A percentile compares a stretch with the other conserved stretches of the same genome.
phyloP scores from a whole-genome alignment of 139 green algal genomes.

The Auxenochlorella pyrenoidosa region DNA sequence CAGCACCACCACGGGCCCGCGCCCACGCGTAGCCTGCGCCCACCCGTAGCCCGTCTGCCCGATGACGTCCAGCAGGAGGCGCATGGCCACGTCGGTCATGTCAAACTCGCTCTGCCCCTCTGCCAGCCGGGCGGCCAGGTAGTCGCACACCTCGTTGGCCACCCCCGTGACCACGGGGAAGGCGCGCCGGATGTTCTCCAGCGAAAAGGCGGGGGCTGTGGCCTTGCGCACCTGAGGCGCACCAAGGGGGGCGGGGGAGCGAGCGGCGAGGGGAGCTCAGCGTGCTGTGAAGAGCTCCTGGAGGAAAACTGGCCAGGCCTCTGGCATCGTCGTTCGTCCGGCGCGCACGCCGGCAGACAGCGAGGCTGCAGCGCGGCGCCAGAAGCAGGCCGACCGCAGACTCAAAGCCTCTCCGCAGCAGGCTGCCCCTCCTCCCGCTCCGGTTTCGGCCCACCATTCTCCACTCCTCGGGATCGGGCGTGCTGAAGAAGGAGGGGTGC shows the following conservation, averaged over 20 bases:
- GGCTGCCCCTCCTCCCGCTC: not conserved
- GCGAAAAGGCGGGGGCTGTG: conserved; percentile 25
- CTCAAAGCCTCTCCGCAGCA: too few species aligned
- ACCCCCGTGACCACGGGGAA: not conserved
- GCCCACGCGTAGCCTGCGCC: not conserved
- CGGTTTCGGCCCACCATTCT: not conserved
- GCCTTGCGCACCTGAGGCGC: conserved; percentile 13
- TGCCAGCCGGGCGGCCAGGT: not conserved
- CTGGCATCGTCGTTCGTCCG: too few species aligned
- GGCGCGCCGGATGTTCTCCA: conserved; percentile 17
- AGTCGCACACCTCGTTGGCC: conserved; percentile 8
- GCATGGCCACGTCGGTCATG: not conserved
- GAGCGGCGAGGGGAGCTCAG: too few species aligned
- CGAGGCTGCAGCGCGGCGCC: too few species aligned
- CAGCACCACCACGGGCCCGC: too few species aligned
- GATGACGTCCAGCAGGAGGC: conserved; percentile 3
- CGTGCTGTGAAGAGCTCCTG: too few species aligned
- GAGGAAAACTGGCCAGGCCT: too few species aligned
- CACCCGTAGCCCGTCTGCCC: not conserved
- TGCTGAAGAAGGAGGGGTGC: conserved; percentile 1
- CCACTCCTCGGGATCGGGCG: conserved; percentile 8
- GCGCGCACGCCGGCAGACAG: too few species aligned
- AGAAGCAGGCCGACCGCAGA: too few species aligned
- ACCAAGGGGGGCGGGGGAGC: not conserved
- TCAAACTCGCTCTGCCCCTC: not conserved